Evolutionary conservation across 23 red algal genomes (phyloP), one percentile per base, ranked within the genome.

Genomic region (Chondrus crispus): DNA sequence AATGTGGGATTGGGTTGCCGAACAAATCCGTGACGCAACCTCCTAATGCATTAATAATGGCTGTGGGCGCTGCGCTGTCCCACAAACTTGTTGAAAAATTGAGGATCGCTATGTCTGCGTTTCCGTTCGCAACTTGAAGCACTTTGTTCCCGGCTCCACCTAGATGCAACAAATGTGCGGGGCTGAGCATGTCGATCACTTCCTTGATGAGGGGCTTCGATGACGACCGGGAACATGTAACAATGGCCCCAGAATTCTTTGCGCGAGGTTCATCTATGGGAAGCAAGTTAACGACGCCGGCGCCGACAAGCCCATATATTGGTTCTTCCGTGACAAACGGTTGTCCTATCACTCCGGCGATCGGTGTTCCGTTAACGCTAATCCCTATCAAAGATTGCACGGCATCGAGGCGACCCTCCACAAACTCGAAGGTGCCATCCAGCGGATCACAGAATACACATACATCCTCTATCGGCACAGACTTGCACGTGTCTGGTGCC

Each of bases 21-120:
- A 81, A 78, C 11, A 94, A 24, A 40, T 77, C 62, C 19, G 91
- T 94, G 32, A 88, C 73, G 2, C 47, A 24, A 14, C 91, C 91
- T 1, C 91, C 91, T 50, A 51, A 62, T 8, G 86, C 86, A 10
- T 4, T 24, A 20, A 90, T 43, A 39, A 80, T 62, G 18, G 86
- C 86, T 68, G 57, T 52, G 49, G 73, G 58, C 18, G 72, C 86
- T 18, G 84, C 84, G 12, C 62, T 74, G 29, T 88, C 84, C 84
- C 84, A 88, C 38, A 88, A 40, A 74, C 63, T 74, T 19, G 66
- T 70, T 18, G 63, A 58, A 12, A 88, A 68, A 26, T 88, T 88
- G 20, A 88, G 43, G 20, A 88, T 26, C 1, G 33, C 35, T 46
- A 72, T 64, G 43, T 88, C 54, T 36, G 62, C 84, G 35, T 26